These are phyloP conservation scores for Fusarium lyarnte DNA, from an alignment of 2,329 filamentous ascomycete genomes.

Conservation along the genomic window DNA sequence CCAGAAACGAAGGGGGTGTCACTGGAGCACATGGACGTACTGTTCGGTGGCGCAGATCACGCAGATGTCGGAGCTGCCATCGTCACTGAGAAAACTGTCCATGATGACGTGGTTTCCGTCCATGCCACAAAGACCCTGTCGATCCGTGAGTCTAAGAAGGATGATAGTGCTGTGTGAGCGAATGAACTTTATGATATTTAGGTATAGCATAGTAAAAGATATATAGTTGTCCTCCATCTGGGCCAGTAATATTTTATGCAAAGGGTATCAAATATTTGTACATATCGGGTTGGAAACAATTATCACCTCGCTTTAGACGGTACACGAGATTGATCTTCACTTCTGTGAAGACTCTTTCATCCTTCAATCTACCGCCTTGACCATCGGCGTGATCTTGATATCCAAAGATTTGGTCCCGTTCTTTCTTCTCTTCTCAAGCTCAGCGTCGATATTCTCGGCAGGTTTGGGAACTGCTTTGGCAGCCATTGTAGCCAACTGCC, in stretches of 20 bases:
- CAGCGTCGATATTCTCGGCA: not conserved
- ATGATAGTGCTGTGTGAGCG: not conserved
- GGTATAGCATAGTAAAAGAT: not conserved
- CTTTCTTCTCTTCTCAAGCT: not conserved
- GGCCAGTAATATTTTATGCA: not conserved
- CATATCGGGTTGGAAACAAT: not conserved
- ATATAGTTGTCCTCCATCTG: not conserved
- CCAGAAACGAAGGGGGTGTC: not conserved
- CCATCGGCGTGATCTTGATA: not conserved
- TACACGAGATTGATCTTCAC: not conserved
- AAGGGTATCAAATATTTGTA: not conserved
- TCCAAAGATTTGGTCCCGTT: not conserved
- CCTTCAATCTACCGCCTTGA: not conserved
- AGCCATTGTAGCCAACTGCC: not conserved
- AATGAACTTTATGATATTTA: accelerated
- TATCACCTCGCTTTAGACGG: not conserved
- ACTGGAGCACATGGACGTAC: not conserved
- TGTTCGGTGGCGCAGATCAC: not conserved
- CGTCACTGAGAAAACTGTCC: not conserved
- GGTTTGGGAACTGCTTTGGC: not conserved
- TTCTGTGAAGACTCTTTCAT: not conserved
- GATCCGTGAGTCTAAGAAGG: not conserved
- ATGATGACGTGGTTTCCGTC: not conserved
- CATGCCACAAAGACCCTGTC: not conserved
- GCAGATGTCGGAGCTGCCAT: not conserved